Base-by-base conservation (phyloP, 306 rosid species). In the Astragalus membranaceus region DNA sequence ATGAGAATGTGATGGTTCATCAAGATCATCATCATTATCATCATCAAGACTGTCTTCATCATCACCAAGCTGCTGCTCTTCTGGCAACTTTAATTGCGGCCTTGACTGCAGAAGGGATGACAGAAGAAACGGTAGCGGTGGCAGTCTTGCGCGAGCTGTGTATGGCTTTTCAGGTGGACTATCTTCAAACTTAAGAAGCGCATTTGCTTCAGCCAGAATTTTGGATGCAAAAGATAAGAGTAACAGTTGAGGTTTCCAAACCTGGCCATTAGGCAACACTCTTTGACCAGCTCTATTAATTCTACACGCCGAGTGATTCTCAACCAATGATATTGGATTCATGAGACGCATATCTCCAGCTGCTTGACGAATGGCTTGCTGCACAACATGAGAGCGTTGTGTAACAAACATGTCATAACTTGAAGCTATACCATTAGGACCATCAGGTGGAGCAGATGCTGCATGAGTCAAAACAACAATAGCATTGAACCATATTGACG, bases 401-500 rank as follows among this genome's bases (percentile, higher is more conserved):
- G 97, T 94, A 75, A 94, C 97, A 79, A 90, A 94, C 96, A 78
- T 88, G 76, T 94, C 98, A 75, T 94, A 94, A 80, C 96, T 87
- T 57, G 98, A 88, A 77, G 95, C 85, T 33, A 88, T 82, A 26
- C 98, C 97, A 69, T 90, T 93, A 41, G 98, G 96, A 32, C 98
- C 97, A 47, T 94, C 98, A 16, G 98, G 98, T 15, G 98, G 98
- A 72, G 98, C 97, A 62, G 97, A 94, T 8, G 97, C 98, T 15
- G 98, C 98, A 72, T 94, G 98, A 64, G 98, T 94, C 76, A 94
- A 75, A 70, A 87, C 97, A 66, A 94, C 98, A 75, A 94, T 90
- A n/a, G 98, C 98, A 80, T 94, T 94, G 85, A 91, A 94, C 98
- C 98, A 94, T 79, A 94, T 90, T n/a, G 97, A 83, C 44, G 97